phyloP scores from a whole-genome alignment of 768 basidiomycete genomes.

The Pisolithus tinctorius region DNA sequence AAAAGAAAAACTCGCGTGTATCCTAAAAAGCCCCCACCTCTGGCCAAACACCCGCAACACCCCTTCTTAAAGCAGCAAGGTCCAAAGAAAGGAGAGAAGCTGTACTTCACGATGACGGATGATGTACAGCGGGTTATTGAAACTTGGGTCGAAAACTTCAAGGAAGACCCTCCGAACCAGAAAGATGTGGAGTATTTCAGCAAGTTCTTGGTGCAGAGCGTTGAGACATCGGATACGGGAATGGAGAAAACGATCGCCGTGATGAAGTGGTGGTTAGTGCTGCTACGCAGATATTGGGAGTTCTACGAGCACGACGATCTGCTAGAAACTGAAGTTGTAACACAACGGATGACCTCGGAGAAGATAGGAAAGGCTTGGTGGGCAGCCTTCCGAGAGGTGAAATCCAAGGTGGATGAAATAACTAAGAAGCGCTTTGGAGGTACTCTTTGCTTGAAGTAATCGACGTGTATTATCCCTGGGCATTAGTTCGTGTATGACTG shows the following conservation, averaged over 20 bases:
- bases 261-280: slow-evolving; percentile 76
- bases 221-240: slow-evolving; percentile 61
- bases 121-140: slow-evolving; percentile 72
- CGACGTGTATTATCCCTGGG: background rate
- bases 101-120: slow-evolving; percentile 54
- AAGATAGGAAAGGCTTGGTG: slow-evolving; percentile 71
- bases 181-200: slow-evolving; percentile 73
- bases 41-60: slow-evolving; percentile 43
- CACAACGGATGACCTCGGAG: slow-evolving; percentile 29
- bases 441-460: slow-evolving; percentile 50
- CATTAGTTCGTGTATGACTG: too few species aligned
- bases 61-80: slow-evolving; percentile 54
- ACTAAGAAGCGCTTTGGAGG: slow-evolving; percentile 70
- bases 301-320: slow-evolving; percentile 39
- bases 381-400: slow-evolving; percentile 67
- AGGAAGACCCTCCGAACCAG: slow-evolving; percentile 54
- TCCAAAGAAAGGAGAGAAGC: slow-evolving; percentile 43
- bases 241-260: slow-evolving; percentile 64
- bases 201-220: slow-evolving; percentile 63
- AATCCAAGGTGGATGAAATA: slow-evolving; percentile 57
- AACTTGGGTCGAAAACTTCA: slow-evolving; percentile 66
- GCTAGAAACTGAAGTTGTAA: slow-evolving; percentile 27
- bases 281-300: slow-evolving; percentile 61
- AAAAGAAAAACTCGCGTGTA: slow-evolving; percentile 28
- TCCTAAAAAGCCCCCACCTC: slow-evolving; percentile 47